Evolutionary conservation across 371 early-diverging fungal genomes (phyloP), one percentile per base, ranked within the genome.

Genomic region (Actinomortierella wolfii): DNA sequence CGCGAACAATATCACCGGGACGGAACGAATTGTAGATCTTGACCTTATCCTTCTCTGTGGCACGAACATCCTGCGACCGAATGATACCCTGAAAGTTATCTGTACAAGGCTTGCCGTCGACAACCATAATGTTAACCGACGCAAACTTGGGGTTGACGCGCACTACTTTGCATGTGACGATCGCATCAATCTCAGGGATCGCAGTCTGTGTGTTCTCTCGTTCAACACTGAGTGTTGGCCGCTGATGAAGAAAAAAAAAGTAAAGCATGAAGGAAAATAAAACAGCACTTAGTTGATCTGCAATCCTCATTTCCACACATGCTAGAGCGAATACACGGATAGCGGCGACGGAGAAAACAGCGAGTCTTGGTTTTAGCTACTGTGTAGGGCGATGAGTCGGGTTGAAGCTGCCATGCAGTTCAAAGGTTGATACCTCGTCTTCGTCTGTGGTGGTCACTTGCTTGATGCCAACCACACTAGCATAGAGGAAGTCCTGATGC

Each of bases 21-120:
- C 95, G 78, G 79, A 94, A 98, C 24, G 91, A 92, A 43, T 86
- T 81, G 78, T 89, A 88, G 63, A 98, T 94, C 70, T 93, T 91
- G 46, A 97, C 93, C 62, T 92, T 91, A 69, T 97, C 98, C 67
- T 89, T 92, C 62, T 98, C 97, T 0, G 96, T 93, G 25, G 94
- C 94, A 15, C 98, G 79, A 1, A 98, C 92, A 75, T 97, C 97
- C 81, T 97, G 96, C 13, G 83, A 90, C 85, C 93, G 81, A 44
- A 98, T 91, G 46, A 92, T 82, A n/a, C 97, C 98, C 77, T 89
- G 85, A 64, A 95, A 98, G 61, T 92, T 92, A 68, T 97, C 96
- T 56, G 83, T 81, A 77, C 94, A 93, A 3, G 95, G 92, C n/a
- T 81, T 76, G 20, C 84, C 79, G 15, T 88, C 93, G 14, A 97